phyloP scores from a whole-genome alignment of 2,329 filamentous ascomycete species.

The Leptosphaerulina australis region DNA sequence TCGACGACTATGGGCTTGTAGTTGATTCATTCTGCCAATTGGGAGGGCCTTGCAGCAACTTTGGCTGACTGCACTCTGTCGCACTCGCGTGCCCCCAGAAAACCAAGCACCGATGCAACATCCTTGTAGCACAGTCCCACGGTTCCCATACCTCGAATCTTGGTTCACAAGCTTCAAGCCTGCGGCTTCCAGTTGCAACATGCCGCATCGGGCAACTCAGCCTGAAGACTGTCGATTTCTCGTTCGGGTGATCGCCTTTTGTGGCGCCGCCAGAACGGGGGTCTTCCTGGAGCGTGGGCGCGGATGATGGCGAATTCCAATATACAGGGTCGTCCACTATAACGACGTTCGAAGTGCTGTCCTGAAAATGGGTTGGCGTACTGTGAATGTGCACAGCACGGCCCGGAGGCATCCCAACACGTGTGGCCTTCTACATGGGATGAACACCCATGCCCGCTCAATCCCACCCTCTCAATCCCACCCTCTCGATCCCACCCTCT shows the following conservation, averaged over 20 bases:
- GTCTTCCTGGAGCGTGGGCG: conserved; percentile 2
- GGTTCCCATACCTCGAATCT: conserved; percentile 4
- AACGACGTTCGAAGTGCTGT: too few species aligned
- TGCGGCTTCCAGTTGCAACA: conserved; percentile 19
- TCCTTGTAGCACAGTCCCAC: conserved; percentile 5
- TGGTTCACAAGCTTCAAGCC: conserved; percentile 5
- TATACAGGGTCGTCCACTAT: too few species aligned
- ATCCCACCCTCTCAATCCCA: too few species aligned
- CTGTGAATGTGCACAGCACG: too few species aligned
- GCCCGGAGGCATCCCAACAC: too few species aligned
- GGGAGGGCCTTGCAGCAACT: conserved; percentile 2
- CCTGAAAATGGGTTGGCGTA: too few species aligned
- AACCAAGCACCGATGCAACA: not conserved
- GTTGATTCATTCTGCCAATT: too few species aligned
- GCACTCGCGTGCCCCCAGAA: not conserved
- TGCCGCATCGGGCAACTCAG: conserved; percentile 28
- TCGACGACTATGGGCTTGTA: too few species aligned
- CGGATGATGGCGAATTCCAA: too few species aligned
- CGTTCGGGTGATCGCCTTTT: conserved; percentile 35
- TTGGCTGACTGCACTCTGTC: not conserved
- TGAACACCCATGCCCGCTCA: too few species aligned
- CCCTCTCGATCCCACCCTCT: too few species aligned
- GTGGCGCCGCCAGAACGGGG: conserved; percentile 20
- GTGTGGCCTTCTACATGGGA: too few species aligned
- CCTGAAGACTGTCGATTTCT: conserved; percentile 26